Evolutionary conservation across 495 filamentous ascomycete species (phyloP).

Genomic region (Neurospora tetrasperma): DNA sequence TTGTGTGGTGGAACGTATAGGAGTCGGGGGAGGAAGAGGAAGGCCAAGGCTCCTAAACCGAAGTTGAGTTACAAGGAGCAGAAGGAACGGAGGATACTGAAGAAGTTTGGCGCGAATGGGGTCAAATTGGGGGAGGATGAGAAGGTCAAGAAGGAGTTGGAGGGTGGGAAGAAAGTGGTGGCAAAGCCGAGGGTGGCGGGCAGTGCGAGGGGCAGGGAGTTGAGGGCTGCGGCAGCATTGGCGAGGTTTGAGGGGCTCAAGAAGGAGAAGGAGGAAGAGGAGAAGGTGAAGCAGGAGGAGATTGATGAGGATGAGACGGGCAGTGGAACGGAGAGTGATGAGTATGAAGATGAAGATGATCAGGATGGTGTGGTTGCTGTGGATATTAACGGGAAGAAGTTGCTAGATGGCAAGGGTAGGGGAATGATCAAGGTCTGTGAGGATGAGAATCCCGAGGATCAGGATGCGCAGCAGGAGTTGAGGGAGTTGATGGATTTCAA

Average conservation of each 20-base stretch:
- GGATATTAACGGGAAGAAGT: conserved; percentile 47
- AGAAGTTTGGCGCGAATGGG: conserved; percentile 65
- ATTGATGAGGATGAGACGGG: conserved; percentile 31
- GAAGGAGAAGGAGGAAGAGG: conserved; percentile 30
- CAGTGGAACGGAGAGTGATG: conserved; percentile 28
- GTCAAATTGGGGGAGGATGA: conserved; percentile 57
- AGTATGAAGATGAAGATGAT: conserved; percentile 29
- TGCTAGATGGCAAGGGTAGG: conserved; percentile 51
- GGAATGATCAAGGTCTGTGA: conserved; percentile 62
- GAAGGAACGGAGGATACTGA: conserved; percentile 53
- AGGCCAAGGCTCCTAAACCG: conserved; percentile 37
- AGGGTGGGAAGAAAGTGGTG: conserved; percentile 48
- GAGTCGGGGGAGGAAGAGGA: conserved; percentile 41
- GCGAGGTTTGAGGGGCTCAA: conserved; percentile 56
- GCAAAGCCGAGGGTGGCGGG: conserved; percentile 61
- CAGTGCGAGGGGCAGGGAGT: conserved; percentile 59
- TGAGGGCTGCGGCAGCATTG: conserved; percentile 66
- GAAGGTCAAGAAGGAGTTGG: conserved; percentile 48
- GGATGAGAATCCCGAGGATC: conserved; percentile 52
- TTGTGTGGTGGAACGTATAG: conserved; percentile 63
- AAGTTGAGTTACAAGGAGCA: conserved; percentile 49
- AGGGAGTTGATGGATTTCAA: conserved; percentile 38
- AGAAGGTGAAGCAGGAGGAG: conserved; percentile 13
- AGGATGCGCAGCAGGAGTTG: conserved; percentile 51
- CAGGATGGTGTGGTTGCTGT: conserved; percentile 27